These are phyloP conservation scores for Adansonia digitata DNA, from an alignment of 345 rosid genomes.

Conservation along the genomic window DNA sequence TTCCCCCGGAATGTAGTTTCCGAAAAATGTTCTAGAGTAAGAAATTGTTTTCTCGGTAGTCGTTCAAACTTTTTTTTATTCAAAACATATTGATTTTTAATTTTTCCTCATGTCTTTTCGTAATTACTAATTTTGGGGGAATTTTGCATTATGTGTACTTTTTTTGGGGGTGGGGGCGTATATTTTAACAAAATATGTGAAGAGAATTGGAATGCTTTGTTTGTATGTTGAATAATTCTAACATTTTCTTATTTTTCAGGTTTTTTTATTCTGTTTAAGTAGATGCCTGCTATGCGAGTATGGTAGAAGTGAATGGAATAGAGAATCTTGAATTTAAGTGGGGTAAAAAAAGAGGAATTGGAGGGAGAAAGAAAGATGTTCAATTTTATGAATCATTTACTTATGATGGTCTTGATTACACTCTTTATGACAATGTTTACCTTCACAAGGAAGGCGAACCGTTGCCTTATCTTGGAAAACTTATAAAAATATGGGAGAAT, in stretches of 20 bases:
- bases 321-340: constrained; percentile 59
- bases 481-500: constrained; percentile 70
- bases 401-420: constrained; percentile 58
- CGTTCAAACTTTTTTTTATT: background rate
- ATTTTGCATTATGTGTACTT: background rate
- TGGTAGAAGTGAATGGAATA: constrained; percentile 41
- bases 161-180: no score
- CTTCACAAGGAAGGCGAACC: constrained; percentile 32
- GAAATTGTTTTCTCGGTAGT: background rate
- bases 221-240: background rate
- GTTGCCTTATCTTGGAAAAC: constrained; percentile 68
- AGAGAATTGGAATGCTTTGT: background rate
- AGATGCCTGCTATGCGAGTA: constrained; percentile 24
- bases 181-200: background rate
- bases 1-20: background rate
- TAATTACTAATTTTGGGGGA: background rate
- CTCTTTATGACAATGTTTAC: constrained; percentile 67
- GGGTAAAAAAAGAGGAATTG: constrained; percentile 58
- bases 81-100: background rate
- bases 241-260: constrained; percentile 6
- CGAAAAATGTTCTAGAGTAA: background rate
- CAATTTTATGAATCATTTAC: constrained; percentile 71
- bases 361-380: constrained; percentile 57
- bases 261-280: background rate
- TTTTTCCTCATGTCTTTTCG: background rate